Evolutionary conservation across 2,329 filamentous ascomycete species (phyloP), one percentile per base, ranked within the genome.

Genomic region (Mollisia scopiformis): DNA sequence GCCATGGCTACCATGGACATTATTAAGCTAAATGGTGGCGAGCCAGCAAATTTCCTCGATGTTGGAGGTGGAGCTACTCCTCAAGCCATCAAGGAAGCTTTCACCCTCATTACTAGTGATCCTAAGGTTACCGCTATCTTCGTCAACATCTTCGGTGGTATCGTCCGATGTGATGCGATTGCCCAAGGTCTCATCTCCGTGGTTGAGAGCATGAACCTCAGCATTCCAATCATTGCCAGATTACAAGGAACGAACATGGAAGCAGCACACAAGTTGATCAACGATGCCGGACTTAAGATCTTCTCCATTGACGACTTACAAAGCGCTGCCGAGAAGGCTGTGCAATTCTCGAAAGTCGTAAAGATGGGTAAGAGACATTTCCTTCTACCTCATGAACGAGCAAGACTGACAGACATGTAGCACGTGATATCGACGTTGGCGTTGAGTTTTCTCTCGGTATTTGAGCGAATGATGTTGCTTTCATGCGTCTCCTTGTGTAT

Each of bases 1-100:
- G 95, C 95, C 80, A 99, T 99, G 95, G 95, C 95, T 66, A 99
- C 95, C 77, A 99, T 99, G 95, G 95, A 99, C 80, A 98, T 99
- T 79, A 99, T 99, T 87, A 98, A 99, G 88, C 87, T 99, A 66
- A 99, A 98, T 82, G 95, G 95, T 71, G 95, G 95, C 67, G 84
- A 87, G 75, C 95, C 95, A 65, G 95, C 95, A 72, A 99, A 99
- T 88, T 99, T 99, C 88, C 85, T 99, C 71, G 95, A 99, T 77
- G 95, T 99, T 71, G 95, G 95, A 75, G 95, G 95, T 77, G 95
- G 95, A 83, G 95, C 95, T 70, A 99, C 95, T 63, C 93, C 95
- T 33, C 90, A 93, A 69, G 95, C 95, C 72, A 99, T 99, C 81
- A 92, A 93, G 83, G 90, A 95, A 80, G 95, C 95, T 69, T 99